phyloP scores from a whole-genome alignment of 345 rosid genomes.

The Aquilaria yunnanensis region DNA sequence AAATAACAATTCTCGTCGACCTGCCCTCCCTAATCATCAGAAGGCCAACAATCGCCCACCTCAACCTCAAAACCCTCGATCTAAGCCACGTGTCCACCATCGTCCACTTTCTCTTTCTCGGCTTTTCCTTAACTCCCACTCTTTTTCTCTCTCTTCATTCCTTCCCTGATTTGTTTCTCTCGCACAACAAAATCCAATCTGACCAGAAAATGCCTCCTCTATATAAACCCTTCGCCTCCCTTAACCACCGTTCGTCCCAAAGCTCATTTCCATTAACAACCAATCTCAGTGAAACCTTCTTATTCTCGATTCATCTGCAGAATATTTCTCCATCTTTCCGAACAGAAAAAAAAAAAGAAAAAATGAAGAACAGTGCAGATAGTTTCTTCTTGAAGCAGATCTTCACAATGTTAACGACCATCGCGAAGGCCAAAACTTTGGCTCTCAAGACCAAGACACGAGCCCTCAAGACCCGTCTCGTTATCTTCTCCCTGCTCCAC shows the following conservation, averaged over 20 bases:
- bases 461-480: conserved; percentile 51
- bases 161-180: conserved; percentile 16
- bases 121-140: conserved; percentile 9
- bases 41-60: too few species aligned
- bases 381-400: conserved; percentile 38
- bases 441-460: conserved; percentile 55
- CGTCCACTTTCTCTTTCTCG: not conserved
- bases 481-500: conserved; percentile 54
- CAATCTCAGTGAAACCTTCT: not conserved
- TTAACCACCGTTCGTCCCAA: conserved; percentile 10
- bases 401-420: conserved; percentile 21
- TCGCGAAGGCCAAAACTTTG: conserved; percentile 37
- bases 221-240: conserved; percentile 6
- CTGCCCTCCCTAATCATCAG: too few species aligned
- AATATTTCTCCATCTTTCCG: not conserved
- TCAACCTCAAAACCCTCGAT: not conserved
- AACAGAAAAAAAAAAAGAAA: not conserved
- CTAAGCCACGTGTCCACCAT: conserved; percentile 13
- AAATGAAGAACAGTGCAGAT: conserved; percentile 34
- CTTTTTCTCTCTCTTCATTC: conserved; percentile 6
- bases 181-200: not conserved
- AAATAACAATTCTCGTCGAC: too few species aligned
- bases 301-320: not conserved
- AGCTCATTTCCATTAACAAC: not conserved
- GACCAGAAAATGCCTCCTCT: not conserved